Evolutionary conservation across 805 yeast genomes (phyloP).

Genomic region (Schwanniomyces pseudopolymorphus): DNA sequence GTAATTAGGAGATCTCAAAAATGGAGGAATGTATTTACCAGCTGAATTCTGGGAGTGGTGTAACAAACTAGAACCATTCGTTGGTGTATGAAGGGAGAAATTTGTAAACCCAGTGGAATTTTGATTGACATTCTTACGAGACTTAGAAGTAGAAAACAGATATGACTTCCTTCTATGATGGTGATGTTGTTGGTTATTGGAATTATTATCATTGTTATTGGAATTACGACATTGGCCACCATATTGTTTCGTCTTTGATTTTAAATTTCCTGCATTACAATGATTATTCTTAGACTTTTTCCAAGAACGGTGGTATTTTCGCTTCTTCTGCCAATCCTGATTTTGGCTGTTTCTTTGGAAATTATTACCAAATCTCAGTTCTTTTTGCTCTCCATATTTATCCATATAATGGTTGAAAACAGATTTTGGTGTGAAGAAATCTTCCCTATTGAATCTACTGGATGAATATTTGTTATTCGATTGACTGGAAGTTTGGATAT

Average conservation of each 20-base stretch:
- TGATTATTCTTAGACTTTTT: constrained; percentile 16
- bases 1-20: constrained; percentile 37
- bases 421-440: constrained; percentile 77
- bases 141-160: constrained; percentile 20
- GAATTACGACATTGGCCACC: constrained; percentile 8
- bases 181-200: constrained; percentile 5
- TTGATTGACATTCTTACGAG: constrained; percentile 6
- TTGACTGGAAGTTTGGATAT: constrained; percentile 29
- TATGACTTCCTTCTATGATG: constrained; percentile 18
- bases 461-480: constrained; percentile 9
- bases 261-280: constrained; percentile 20
- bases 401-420: constrained; percentile 71
- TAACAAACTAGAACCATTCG: neutral
- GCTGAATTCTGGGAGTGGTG: constrained; percentile 7
- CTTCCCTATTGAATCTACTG: constrained; percentile 57
- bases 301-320: constrained; percentile 28
- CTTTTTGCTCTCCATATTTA: constrained; percentile 49
- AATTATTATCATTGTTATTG: constrained; percentile 9
- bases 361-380: constrained; percentile 5
- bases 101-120: neutral
- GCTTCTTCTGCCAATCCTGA: constrained; percentile 14
- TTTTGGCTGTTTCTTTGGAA: constrained; percentile 2
- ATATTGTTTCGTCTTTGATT: neutral
- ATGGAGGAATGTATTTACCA: constrained; percentile 42
- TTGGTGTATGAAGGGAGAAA: constrained; percentile 2